Conservation (phyloP, 2,329 filamentous ascomycete species). For the Fusarium metavorans region DNA sequence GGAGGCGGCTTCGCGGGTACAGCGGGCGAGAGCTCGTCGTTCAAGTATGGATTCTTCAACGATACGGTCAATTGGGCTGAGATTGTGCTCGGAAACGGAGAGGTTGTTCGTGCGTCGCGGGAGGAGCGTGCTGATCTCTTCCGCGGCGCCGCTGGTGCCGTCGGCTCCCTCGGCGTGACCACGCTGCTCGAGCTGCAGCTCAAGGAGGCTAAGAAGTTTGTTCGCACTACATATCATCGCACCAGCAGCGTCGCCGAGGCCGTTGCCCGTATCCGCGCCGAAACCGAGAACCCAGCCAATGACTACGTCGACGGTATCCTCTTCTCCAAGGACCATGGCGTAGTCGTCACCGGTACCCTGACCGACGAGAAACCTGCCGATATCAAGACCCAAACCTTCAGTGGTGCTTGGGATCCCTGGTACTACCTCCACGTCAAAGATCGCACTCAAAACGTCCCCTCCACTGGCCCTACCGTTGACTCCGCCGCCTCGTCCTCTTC, state of each 20-base stretch:
- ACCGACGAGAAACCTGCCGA: conserved; percentile 57
- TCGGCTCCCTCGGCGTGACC: conserved; percentile 74
- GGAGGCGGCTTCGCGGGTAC: conserved; percentile 76
- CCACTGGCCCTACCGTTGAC: conserved; percentile 28
- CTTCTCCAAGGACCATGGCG: conserved; percentile 65
- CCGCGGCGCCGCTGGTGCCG: conserved; percentile 72
- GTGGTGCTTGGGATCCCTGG: conserved; percentile 75
- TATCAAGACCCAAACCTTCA: conserved; percentile 64
- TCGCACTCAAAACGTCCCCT: conserved; percentile 47
- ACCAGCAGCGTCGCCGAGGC: conserved; percentile 54
- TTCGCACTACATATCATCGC: conserved; percentile 69
- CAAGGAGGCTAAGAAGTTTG: conserved; percentile 65
- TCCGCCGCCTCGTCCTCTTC: conserved; percentile 38
- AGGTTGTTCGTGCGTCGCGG: conserved; percentile 66
- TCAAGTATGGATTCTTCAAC: conserved; percentile 75
- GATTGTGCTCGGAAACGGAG: conserved; percentile 73
- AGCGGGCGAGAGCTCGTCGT: conserved; percentile 76
- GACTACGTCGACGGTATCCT: conserved; percentile 80
- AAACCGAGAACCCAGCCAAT: conserved; percentile 52
- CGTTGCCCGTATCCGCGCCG: conserved; percentile 57
- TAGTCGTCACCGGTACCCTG: conserved; percentile 72
- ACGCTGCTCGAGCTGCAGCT: conserved; percentile 74
- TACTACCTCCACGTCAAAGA: conserved; percentile 76
- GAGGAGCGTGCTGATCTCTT: conserved; percentile 70
- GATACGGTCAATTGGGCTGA: conserved; percentile 71